Evolutionary conservation across 441 rosid genomes (phyloP), one percentile per base, ranked within the genome.

Genomic region (Gossypium schwendimanii): DNA sequence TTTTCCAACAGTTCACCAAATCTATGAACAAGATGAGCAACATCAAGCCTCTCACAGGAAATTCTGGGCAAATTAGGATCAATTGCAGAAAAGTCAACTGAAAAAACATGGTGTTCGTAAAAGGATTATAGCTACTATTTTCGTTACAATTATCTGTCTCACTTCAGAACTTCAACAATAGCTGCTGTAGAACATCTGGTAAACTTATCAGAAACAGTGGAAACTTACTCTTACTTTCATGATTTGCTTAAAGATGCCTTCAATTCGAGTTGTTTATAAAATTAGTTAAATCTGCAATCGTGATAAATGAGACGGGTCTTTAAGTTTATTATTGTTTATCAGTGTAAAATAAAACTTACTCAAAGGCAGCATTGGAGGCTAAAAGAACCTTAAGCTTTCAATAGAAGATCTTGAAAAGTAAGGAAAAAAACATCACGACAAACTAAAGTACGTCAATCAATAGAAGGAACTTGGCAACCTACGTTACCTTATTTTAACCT

Each of bases 21-120:
- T 73, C 73, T 12, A 76, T 74, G 82, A 47, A 78, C 74, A 78
- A 60, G 64, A 78, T 78, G 81, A 82, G 84, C 17, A 78, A 73
- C 70, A 74, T 78, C 76, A 72, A 65, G 68, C 76, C 79, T 36
- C 76, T 80, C 18, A 70, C 57, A 0, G 82, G 84, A 76, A 47
- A 21, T 23, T 72, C 66, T 33, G 79, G 84, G 15, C 69, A 83
- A 31, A 71, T 83, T 45, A 72, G 81, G 31, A 68, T 3, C 65
- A 74, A 80, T 8, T 76, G 84, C 72, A 69, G 82, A 65, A 78
- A 61, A 44, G 76, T 45, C 26, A 76, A 78, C 1, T 78, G 36
- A 78, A 49, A 9, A 28, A 6, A 21, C 2, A 21, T 45, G 36
- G 26, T 65, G 3, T 45, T 26, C 23, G 39, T 6, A 11, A 47